A percentile compares a stretch with the other conserved stretches of the same genome.
These are phyloP conservation scores for Melampsora americana DNA, from an alignment of 1,284 basidiomycete genomes.

Conservation along the genomic window DNA sequence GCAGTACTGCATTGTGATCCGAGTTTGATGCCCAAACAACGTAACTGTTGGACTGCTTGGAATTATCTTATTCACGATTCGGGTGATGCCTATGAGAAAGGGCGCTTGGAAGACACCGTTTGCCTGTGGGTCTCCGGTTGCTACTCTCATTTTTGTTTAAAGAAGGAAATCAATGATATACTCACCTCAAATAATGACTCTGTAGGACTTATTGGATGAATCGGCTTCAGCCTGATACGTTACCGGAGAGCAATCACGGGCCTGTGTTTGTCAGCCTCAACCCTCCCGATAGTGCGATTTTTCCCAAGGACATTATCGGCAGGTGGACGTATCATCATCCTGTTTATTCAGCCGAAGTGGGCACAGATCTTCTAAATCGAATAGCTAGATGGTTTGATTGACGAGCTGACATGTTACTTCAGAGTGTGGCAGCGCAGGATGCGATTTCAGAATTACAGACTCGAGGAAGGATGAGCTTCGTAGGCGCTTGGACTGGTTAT, in stretches of 20 bases:
- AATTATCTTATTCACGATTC: slow-evolving; percentile 56
- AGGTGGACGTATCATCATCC: slow-evolving; percentile 69
- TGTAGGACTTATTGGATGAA: slow-evolving; percentile 68
- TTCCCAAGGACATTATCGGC: slow-evolving; percentile 59
- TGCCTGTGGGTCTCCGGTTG: slow-evolving; percentile 15
- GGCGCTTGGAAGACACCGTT: slow-evolving; percentile 55
- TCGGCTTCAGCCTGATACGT: slow-evolving; percentile 64
- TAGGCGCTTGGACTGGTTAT: slow-evolving; percentile 75
- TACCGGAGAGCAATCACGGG: slow-evolving; percentile 63
- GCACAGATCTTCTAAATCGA: slow-evolving; percentile 45
- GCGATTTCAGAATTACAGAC: slow-evolving; percentile 65
- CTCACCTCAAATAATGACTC: background rate
- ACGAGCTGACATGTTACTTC: background rate
- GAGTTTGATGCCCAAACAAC: background rate
- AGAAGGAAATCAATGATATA: background rate
- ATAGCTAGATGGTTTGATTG: slow-evolving; percentile 43
- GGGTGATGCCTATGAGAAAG: slow-evolving; percentile 69
- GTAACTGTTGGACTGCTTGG: slow-evolving; percentile 27
- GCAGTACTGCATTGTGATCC: slow-evolving; percentile 68
- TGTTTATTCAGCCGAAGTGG: slow-evolving; percentile 60
- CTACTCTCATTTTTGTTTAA: background rate
- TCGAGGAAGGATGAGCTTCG: slow-evolving; percentile 65
- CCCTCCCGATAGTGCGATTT: slow-evolving; percentile 64
- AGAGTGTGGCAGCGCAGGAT: slow-evolving; percentile 61
- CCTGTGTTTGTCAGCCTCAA: slow-evolving; percentile 75